These are phyloP conservation scores for Amborella trichopoda DNA, from an alignment of 164 flowering plant genomes.

Conservation along the genomic window DNA sequence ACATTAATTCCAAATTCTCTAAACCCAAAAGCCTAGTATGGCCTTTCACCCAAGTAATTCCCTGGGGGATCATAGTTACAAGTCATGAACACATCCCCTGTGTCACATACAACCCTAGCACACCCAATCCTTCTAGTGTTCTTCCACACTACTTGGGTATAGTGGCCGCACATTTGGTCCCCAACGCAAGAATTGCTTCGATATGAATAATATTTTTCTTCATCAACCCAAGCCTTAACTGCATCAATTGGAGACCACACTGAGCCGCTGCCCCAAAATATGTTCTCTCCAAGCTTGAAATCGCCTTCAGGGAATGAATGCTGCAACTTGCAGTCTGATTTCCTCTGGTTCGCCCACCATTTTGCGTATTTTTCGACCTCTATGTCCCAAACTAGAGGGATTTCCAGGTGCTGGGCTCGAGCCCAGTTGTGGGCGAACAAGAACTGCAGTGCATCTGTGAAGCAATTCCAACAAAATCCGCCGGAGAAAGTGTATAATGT, in stretches of 20 bases:
- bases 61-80: constrained; percentile 86
- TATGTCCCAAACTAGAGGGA: constrained; percentile 59
- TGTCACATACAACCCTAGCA: constrained; percentile 60
- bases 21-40: too few relatives aligned
- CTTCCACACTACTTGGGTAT: constrained; percentile 88
- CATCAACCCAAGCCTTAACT: constrained; percentile 63
- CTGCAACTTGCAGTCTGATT: constrained; percentile 41
- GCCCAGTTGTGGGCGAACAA: constrained; percentile 59
- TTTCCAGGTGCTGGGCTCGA: constrained; percentile 52
- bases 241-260: constrained; percentile 69
- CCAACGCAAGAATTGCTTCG: constrained; percentile 35
- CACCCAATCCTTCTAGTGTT: constrained; percentile 60
- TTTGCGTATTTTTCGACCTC: constrained; percentile 47
- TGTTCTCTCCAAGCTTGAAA: constrained; percentile 76
- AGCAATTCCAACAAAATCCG: constrained; percentile 19
- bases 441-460: constrained; percentile 34
- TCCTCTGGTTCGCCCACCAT: constrained; percentile 68
- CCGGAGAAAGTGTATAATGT: constrained; percentile 16
- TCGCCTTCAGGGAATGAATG: constrained; percentile 35
- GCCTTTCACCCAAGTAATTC: constrained; percentile 58
- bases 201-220: constrained; percentile 62
- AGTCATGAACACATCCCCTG: constrained; percentile 78
- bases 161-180: constrained; percentile 71
- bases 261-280: constrained; percentile 74
- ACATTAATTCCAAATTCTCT: too few relatives aligned